Base-by-base conservation (phyloP, 345 rosid genomes). In the Heritiera littoralis region DNA sequence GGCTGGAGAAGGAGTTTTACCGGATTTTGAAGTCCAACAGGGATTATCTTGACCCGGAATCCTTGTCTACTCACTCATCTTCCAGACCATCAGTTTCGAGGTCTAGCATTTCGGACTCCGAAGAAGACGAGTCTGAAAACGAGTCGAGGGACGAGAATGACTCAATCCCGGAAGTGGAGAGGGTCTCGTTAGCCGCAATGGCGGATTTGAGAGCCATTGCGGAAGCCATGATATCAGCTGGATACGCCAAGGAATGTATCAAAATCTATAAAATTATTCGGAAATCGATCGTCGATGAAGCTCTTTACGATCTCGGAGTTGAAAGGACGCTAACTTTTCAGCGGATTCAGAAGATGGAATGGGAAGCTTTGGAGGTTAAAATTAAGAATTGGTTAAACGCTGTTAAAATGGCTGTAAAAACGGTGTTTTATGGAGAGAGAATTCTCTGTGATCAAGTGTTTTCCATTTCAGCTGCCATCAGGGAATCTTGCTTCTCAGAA, bases 211-310 rank as follows among this genome's bases (percentile, higher is more conserved):
- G 85, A 68, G 83, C 88, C 48, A 92, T 95, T n/a, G 93, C 95
- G 0, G 91, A 87, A 9, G 90, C 93, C 81, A 93, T 95, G 98
- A 90, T 92, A 63, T 77, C 88, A 0, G 68, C 86, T 2, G 98
- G 98, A 0, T 92, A 92, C 72, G 88, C 83, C 4, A 92, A 87
- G 64, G 97, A 95, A 74, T 95, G 98, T 59, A 85, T 86, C 23
- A 88, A 83, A 76, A 81, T 92, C 41, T 95, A 93, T 70, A 90
- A 86, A 74, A 72, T 86, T 38, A 66, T 85, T 2, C 80, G 98
- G 5, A 91, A 85, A 80, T 92, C 96, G 59, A 82, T 84, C 3
- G 85, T 93, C 46, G 90, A 82, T 32, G 97, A 93, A 49, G 84
- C 89, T 3, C 49, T 95, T 49, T 86, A 89, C 72, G 71, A 81